phyloP scores from a whole-genome alignment of 108 stramenopile species.

The Asterionellopsis glacialis region DNA sequence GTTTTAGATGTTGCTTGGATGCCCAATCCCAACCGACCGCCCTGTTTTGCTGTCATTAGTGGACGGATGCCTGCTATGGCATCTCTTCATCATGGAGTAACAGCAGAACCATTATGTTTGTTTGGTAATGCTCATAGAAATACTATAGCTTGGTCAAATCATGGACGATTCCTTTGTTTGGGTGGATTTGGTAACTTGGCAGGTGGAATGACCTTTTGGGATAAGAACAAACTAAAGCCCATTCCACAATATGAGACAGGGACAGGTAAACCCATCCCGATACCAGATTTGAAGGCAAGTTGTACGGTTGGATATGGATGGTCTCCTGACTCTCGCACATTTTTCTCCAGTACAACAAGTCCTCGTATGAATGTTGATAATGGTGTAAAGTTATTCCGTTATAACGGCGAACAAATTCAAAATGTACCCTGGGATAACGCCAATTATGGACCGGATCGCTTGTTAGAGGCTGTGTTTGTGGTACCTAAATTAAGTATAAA shows the following conservation, averaged over 20 bases:
- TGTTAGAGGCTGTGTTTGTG: conserved; percentile 63
- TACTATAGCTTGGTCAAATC: conserved; percentile 82
- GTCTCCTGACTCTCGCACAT: conserved; percentile 89
- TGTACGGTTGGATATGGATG: conserved; percentile 85
- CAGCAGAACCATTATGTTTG: conserved; percentile 87
- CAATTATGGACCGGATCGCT: conserved; percentile 56
- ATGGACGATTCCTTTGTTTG: conserved; percentile 86
- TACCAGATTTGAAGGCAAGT: conserved; percentile 4
- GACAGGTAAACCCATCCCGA: conserved; percentile 7
- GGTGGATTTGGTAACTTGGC: conserved; percentile 86
- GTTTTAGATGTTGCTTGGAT: conserved; percentile 85
- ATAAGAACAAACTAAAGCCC: conserved; percentile 81
- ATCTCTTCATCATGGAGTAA: conserved; percentile 85
- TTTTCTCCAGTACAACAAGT: conserved; percentile 86
- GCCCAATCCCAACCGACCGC: conserved; percentile 69
- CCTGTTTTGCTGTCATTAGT: conserved; percentile 83
- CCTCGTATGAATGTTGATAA: conserved; percentile 99
- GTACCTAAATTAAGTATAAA: conserved; percentile 32
- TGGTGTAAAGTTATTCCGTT: conserved; percentile 80
- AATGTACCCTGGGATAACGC: conserved; percentile 74
- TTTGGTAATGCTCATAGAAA: conserved; percentile 94
- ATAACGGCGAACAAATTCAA: conserved; percentile 69
- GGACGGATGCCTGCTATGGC: conserved; percentile 90
- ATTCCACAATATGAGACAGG: conserved; percentile 47
- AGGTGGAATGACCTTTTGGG: conserved; percentile 97